These are phyloP conservation scores for Alnus glutinosa DNA, from an alignment of 306 rosid species.

Conservation along the genomic window DNA sequence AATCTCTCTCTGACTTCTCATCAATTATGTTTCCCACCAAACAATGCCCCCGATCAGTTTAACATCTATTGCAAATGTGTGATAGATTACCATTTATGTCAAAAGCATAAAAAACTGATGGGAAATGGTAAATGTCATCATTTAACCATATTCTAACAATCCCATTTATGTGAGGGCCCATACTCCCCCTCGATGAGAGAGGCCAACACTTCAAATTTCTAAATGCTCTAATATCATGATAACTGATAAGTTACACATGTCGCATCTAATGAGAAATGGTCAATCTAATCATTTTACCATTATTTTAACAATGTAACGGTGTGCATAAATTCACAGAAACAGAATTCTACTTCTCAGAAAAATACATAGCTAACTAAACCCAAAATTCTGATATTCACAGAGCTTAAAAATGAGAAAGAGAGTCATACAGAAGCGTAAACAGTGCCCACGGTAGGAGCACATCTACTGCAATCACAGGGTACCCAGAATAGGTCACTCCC, in stretches of 20 bases:
- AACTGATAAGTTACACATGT: too few species aligned
- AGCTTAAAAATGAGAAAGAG: slow-evolving; percentile 4
- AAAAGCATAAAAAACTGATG: background rate
- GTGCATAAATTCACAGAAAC: background rate
- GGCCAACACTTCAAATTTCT: too few species aligned
- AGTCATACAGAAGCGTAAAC: slow-evolving; percentile 60
- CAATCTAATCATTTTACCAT: too few species aligned
- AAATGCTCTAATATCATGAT: too few species aligned
- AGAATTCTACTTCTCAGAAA: background rate
- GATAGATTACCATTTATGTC: background rate
- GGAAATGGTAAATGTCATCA: background rate
- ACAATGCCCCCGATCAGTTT: background rate
- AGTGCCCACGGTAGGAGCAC: slow-evolving; percentile 63
- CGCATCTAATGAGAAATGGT: too few species aligned
- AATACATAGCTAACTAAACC: too few species aligned
- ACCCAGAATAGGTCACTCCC: slow-evolving; percentile 97
- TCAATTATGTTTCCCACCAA: background rate
- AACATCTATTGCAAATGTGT: background rate
- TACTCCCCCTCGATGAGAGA: too few species aligned
- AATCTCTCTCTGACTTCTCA: background rate
- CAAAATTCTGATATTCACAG: background rate
- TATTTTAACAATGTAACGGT: too few species aligned
- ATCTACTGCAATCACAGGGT: slow-evolving; percentile 85
- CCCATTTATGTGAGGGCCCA: too few species aligned
- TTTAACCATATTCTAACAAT: too few species aligned